A percentile compares a stretch with the other conserved stretches of the same genome.
Conservation (phyloP, 129 eudicot species). For the Arctium lappa region DNA sequence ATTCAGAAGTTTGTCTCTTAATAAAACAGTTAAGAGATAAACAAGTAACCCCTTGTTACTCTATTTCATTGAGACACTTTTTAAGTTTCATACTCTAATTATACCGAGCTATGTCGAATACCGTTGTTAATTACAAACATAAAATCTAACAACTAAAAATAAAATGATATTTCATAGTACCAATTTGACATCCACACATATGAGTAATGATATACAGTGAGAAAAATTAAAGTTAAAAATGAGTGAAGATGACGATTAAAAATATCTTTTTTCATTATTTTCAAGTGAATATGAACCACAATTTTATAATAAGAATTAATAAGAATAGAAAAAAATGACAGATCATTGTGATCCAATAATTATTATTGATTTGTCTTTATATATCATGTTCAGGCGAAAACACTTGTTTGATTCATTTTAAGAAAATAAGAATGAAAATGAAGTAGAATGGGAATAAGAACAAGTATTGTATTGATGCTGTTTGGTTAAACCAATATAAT, state of each 20-base stretch:
- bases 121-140: not conserved
- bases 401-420: too few relatives aligned
- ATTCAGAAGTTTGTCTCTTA: too few relatives aligned
- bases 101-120: not conserved
- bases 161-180: not conserved
- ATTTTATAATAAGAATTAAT: not conserved
- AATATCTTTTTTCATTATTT: not conserved
- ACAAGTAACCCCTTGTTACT: too few relatives aligned
- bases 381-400: not conserved
- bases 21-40: too few relatives aligned
- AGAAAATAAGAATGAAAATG: too few relatives aligned
- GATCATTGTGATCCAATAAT: not conserved
- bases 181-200: not conserved
- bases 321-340: not conserved
- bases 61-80: too few relatives aligned
- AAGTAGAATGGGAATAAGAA: too few relatives aligned
- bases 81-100: not conserved
- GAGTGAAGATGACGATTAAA: not conserved
- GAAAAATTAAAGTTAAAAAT: not conserved
- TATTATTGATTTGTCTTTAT: not conserved
- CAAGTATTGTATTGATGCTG: too few relatives aligned
- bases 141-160: not conserved
- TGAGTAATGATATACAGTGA: not conserved
- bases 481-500: too few relatives aligned
- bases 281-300: constrained; percentile 16